Evolutionary conservation across 1,284 basidiomycete species (phyloP).

Genomic region (Apiotrichum akiyoshidainum): DNA sequence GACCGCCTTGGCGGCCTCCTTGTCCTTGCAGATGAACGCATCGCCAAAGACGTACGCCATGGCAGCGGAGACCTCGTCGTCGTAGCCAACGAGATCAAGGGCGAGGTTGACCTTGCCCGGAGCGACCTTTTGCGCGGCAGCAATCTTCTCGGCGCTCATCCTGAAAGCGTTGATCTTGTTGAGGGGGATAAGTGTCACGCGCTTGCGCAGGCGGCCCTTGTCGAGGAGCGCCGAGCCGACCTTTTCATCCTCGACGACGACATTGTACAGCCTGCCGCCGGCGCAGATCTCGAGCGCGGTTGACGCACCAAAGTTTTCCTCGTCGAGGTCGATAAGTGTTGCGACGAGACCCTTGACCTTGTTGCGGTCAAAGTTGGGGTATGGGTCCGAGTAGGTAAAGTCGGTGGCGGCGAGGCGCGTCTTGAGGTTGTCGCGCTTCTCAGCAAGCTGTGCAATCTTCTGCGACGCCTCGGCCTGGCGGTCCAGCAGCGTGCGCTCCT

Average conservation of each 20-base stretch:
- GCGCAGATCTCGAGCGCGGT: conserved; percentile 93
- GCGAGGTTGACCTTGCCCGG: conserved; percentile 81
- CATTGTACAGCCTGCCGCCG: conserved; percentile 87
- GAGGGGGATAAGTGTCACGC: conserved; percentile 89
- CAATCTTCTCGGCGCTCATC: conserved; percentile 69
- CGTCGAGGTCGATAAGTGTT: conserved; percentile 70
- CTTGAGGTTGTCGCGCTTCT: conserved; percentile 73
- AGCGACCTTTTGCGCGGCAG: conserved; percentile 70
- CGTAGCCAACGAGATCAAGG: conserved; percentile 79
- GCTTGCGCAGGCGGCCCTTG: conserved; percentile 73
- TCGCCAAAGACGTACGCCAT: conserved; percentile 94
- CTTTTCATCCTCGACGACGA: conserved; percentile 86
- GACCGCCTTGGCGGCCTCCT: conserved; percentile 80
- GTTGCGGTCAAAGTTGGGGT: conserved; percentile 75
- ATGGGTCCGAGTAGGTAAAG: conserved; percentile 78
- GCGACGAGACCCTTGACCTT: conserved; percentile 95
- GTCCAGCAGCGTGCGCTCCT: conserved; percentile 65
- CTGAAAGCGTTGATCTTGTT: conserved; percentile 80
- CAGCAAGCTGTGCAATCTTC: conserved; percentile 61
- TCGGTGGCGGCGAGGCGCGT: conserved; percentile 69
- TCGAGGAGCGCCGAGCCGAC: conserved; percentile 83
- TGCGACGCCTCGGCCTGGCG: conserved; percentile 60
- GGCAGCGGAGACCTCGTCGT: conserved; percentile 78
- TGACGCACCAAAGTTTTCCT: conserved; percentile 69
- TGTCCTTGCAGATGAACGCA: conserved; percentile 86